Evolutionary conservation across 2,329 filamentous ascomycete species (phyloP), one percentile per base, ranked within the genome.

Genomic region (Ophiostoma perfectum): DNA sequence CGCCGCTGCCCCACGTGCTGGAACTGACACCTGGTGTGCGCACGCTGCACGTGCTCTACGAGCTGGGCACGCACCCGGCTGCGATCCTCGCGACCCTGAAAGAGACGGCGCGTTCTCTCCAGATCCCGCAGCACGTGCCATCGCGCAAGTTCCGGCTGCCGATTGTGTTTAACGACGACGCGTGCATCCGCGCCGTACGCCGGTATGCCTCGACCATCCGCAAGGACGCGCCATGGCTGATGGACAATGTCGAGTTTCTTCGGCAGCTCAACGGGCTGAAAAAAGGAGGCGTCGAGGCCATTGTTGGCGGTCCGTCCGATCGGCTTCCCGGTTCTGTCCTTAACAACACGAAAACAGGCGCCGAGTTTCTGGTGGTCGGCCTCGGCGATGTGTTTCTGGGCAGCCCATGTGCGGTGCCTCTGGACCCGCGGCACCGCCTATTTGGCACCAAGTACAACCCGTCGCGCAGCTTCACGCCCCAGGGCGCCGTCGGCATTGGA

Each of bases 181-280:
- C 71, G 9, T 71, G 73, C 27, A 64, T 80, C 41, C 80, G 82
- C 64, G 83, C 83, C 0, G 80, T 84, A 0, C 75, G 82, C 63
- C 78, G 84, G 2, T 87, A 88, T 74, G 85, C 84, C 77, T 81
- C 82, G 47, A 85, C 83, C 1, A 83, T 85, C 71, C 79, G 85
- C 3, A 81, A 83, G 1, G 82, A 85, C 66, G 85, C 85, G 2
- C 79, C 82, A 0, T 87, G 86, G 69, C 76, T 87, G 0, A 85
- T 84, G 0, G 82, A 70, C 45, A 60, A 60, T 14, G 16, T 67
- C 8, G 79, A 81, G 0, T 87, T 86, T 66, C 67, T 75, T 6
- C 70, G 72, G 3, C 69, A 73, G 42, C 74, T 72, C 68, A 78
- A 78, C 45, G 76, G 74, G 2, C 71, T 77, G 5, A 39, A 67